Evolutionary conservation across 108 stramenopile genomes (phyloP), one percentile per base, ranked within the genome.

Genomic region (Cyclostephanos invisitatus): DNA sequence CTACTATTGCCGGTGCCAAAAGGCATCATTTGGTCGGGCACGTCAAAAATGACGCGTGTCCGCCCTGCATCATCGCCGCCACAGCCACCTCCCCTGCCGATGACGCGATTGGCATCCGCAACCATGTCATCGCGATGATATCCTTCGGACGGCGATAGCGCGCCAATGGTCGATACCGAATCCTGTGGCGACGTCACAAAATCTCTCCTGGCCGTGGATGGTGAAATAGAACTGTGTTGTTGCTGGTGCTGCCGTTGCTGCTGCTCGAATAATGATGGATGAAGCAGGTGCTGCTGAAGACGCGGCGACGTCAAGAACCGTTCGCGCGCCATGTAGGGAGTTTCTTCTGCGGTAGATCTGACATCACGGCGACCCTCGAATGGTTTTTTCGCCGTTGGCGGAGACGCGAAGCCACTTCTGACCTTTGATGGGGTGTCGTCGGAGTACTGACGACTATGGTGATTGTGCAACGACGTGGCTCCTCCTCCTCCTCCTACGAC

Each of bases 101-200:
- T 25, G 44, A 9, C 46, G 44, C 29, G 0, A 37, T 29, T 27
- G 12, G 24, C 22, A 6, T 25, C 24, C 12, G 25, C 20, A 18
- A 32, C 58, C n/a, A 37, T 61, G n/a, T 14, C 60, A 29, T 36
- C 35, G 36, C 37, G 18, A 29, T 28, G 14, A 12, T 57, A 57
- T 29, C 25, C 56, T 8, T 57, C 60, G 7, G 60, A 61, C 17
- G 60, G 60, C 17, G 60, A 61, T 20, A 12, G 60, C 15, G 15
- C 20, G 28, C 60, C 60, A 20, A 61, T 42, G 36, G 60, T 61
- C 60, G 60, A 61, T 21, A 61, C 60, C 6, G 60, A 61, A 40
- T 61, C 60, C 37, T 61, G 60, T 2, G 60, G 60, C 36, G 60
- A 61, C 37, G 38, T 29, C 36, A 61, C 8, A 20, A 61, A 42